Base-by-base conservation (phyloP, 495 filamentous ascomycete genomes). In the Annulohypoxylon bovei region DNA sequence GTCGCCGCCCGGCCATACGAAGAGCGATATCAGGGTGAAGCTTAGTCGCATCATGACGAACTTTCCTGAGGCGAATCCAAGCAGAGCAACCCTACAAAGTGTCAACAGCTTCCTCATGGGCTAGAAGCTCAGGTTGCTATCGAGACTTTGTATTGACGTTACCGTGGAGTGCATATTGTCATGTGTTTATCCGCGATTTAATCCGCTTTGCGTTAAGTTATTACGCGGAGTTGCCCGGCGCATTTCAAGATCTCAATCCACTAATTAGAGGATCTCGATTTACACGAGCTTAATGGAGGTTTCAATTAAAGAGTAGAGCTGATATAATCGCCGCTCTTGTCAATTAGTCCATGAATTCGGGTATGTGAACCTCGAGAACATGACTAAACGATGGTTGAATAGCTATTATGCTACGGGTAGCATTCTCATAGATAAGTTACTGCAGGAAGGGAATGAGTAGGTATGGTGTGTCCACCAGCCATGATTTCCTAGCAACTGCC, bases 61-160 rank as follows among this genome's bases (percentile, higher is more conserved):
- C 0, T 85, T 89, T 68, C 89, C 91, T 20, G 89, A 90, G 66
- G 89, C 89, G 14, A 96, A 95, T 75, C 93, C 93, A 0, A 91
- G 88, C 65, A 84, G 95, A 40, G 84, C 90, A 28, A 97, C 93
- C 0, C 79, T 98, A 53, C 92, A 97, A 76, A 91, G 90, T 59
- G 89, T 98, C 39, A 97, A 98, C 79, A 90, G 90, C 39, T 97
- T 93, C 69, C 81, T 98, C 47, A 95, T 98, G 88, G 81, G 81
- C 55, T 82, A 77, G 76, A 14, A 27, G 4, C 8, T n/a, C 23
- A 6, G n/a, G 39, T 16, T 2, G 25, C 22, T 46, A 57, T 47
- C 4, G 6, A 6, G 4, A 18, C 25, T 37, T 40, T 46, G 40
- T 46, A 56, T 14, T n/a, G 32, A 16, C 27, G 30, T 6, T 37